Percentiles rank a stretch among this genome's conserved stretches.
Conservation (phyloP, 2,329 filamentous ascomycete species). For the Colletotrichum magnum region DNA sequence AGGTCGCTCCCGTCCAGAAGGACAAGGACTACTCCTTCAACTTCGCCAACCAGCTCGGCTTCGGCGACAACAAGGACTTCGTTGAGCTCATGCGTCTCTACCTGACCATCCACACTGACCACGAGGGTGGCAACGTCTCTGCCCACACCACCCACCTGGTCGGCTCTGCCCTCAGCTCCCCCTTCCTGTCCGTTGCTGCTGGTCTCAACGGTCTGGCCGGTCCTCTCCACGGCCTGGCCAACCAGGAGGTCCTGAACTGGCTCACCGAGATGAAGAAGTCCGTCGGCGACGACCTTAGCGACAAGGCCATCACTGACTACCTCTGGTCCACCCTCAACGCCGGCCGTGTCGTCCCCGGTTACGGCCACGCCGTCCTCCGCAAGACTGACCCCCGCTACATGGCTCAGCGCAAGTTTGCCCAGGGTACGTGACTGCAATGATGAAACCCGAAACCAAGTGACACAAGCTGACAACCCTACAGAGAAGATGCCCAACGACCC, state of each 20-base stretch:
- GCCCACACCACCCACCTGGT: slow-evolving; percentile 99
- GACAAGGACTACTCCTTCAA: slow-evolving; percentile 99
- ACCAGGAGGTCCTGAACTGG: slow-evolving; percentile 99
- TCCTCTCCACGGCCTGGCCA: slow-evolving; percentile 98
- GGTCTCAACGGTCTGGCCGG: slow-evolving; percentile 98
- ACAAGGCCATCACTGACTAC: slow-evolving; percentile 98
- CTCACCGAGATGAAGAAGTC: slow-evolving; percentile 98
- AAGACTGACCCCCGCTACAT: slow-evolving; percentile 99
- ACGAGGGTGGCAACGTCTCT: slow-evolving; percentile 99
- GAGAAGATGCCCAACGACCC: slow-evolving; percentile 95
- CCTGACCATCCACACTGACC: slow-evolving; percentile 99
- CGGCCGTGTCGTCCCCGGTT: slow-evolving; percentile 96
- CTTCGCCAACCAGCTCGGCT: slow-evolving; percentile 99
- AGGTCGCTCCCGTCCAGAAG: slow-evolving; percentile 95
- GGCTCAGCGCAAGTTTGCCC: slow-evolving; percentile 97
- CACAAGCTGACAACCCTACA: slow-evolving; percentile 51
- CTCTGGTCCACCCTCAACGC: slow-evolving; percentile 97
- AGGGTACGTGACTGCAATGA: slow-evolving; percentile 55
- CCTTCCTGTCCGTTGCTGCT: slow-evolving; percentile 95
- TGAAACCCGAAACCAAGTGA: not conserved
- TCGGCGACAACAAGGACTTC: slow-evolving; percentile 94
- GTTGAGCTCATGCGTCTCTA: slow-evolving; percentile 98
- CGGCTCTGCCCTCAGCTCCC: slow-evolving; percentile 95
- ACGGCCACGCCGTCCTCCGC: slow-evolving; percentile 98
- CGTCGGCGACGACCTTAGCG: slow-evolving; percentile 94